Evolutionary conservation across 1,139 yeast species (phyloP), one percentile per base, ranked within the genome.

Genomic region (Pichia inconspicua): DNA sequence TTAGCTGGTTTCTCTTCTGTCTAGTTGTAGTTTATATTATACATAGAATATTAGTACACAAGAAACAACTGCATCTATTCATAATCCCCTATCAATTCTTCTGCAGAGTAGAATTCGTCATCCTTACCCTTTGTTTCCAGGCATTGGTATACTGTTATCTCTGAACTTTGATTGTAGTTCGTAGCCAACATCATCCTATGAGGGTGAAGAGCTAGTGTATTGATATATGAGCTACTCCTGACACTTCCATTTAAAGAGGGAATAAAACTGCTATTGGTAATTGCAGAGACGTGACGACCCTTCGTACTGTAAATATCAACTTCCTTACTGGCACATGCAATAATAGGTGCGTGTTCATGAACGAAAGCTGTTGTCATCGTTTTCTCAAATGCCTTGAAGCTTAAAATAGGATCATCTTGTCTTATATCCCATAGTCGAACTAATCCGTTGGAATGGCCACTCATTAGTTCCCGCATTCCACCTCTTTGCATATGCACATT

Each of bases 401-500:
- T 69, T 25, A 76, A 68, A 3, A 92, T 86, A 0, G 97, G 92
- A 12, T 80, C 80, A 49, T 79, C 75, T 40, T 70, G 62, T 50
- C 98, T 72, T 36, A 92, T 82, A 66, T 92, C 98, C 98, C 98
- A 94, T 30, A 92, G 64, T 54, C 83, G 84, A 3, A 92, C 84
- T 45, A 74, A 73, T 1, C 98, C 97, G 61, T 87, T 94, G 0
- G 85, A 71, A 4, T 92, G 77, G 0, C 87, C 97, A 58, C 92
- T 82, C 3, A 84, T 85, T 44, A 94, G 73, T 64, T 94, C 99
- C 49, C 99, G 74, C 56, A 80, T 81, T 0, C 98, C 98, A 35
- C 98, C 98, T 60, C 98, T 74, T 70, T 92, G 99, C 95, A 92
- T 85, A 58, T 88, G 95, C 2, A 90, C 81, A 56, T 86, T 88